A percentile compares a stretch with the other conserved stretches of the same genome.
These are phyloP conservation scores for Balamuthia mandrillaris DNA, from an alignment of 208 protist genomes.

Conservation along the genomic window DNA sequence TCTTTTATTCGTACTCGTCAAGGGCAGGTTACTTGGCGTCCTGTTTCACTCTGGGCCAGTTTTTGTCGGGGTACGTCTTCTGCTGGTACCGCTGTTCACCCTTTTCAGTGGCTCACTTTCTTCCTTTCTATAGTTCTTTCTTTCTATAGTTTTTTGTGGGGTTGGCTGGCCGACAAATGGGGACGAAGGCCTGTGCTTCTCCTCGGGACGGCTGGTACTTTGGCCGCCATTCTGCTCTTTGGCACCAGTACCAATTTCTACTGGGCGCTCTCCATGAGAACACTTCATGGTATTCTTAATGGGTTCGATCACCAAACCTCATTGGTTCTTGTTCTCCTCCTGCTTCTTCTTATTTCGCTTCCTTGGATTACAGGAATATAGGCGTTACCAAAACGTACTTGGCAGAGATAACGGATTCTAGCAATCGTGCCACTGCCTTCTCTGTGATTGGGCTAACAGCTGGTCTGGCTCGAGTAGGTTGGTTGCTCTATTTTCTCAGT, in stretches of 20 bases:
- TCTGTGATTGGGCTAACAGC: too few species aligned
- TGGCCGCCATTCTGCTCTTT: not conserved
- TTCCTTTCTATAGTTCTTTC: not conserved
- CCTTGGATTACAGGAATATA: too few species aligned
- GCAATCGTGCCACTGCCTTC: too few species aligned
- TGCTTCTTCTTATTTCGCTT: too few species aligned
- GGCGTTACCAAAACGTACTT: too few species aligned
- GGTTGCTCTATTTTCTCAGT: too few species aligned
- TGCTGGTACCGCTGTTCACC: not conserved
- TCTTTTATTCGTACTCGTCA: too few species aligned
- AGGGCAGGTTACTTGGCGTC: not conserved
- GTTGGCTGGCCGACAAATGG: not conserved
- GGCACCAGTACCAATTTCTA: slow-evolving; percentile 4
- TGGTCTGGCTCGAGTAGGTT: too few species aligned
- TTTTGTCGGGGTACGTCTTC: not conserved
- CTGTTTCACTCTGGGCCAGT: slow-evolving; percentile 20
- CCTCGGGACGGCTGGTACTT: slow-evolving; percentile 10
- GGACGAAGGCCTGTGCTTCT: slow-evolving; percentile 8
- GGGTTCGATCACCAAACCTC: too few species aligned
- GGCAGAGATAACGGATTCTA: too few species aligned
- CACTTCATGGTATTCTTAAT: slow-evolving; percentile 21
- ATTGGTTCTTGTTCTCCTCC: too few species aligned
- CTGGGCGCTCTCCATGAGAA: slow-evolving; percentile 2
- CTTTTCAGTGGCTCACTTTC: not conserved
- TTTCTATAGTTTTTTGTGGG: not conserved